Conservation (phyloP, 1,139 yeast species). For the Scheffersomyces insectosa region DNA sequence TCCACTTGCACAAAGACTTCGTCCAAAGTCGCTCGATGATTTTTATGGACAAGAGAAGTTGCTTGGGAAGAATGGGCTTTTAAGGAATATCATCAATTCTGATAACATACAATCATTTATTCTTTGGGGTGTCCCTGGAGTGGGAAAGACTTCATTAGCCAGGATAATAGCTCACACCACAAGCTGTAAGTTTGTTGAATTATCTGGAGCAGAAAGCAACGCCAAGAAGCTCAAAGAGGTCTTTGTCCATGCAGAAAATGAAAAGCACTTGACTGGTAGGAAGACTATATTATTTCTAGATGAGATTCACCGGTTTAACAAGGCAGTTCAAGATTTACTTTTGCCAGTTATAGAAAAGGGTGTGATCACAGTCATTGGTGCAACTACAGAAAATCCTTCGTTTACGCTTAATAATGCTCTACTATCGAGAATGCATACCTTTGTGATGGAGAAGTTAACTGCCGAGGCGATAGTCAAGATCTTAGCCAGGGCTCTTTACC, state of each 20-base stretch:
- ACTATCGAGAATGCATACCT: slow-evolving; percentile 84
- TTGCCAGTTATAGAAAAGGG: slow-evolving; percentile 74
- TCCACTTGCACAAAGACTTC: slow-evolving; percentile 85
- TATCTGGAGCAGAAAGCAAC: slow-evolving; percentile 83
- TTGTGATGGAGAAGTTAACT: slow-evolving; percentile 68
- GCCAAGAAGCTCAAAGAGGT: slow-evolving; percentile 69
- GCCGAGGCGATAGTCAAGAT: slow-evolving; percentile 57
- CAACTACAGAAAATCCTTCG: slow-evolving; percentile 97
- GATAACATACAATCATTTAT: slow-evolving; percentile 79
- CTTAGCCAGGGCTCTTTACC: slow-evolving; percentile 60
- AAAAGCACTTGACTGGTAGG: slow-evolving; percentile 61
- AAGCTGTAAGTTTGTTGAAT: slow-evolving; percentile 65
- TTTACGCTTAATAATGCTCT: slow-evolving; percentile 87
- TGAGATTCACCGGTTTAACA: slow-evolving; percentile 90
- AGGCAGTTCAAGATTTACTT: slow-evolving; percentile 85
- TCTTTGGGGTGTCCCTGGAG: slow-evolving; percentile 96
- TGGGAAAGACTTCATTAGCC: slow-evolving; percentile 84
- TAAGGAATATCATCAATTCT: slow-evolving; percentile 64
- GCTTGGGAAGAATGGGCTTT: slow-evolving; percentile 70
- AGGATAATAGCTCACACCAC: slow-evolving; percentile 59
- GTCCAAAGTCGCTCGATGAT: slow-evolving; percentile 74
- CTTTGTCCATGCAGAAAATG: slow-evolving; percentile 73
- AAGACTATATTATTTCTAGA: slow-evolving; percentile 83
- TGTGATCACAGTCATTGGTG: slow-evolving; percentile 73
- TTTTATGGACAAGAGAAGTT: slow-evolving; percentile 86